These are phyloP conservation scores for Dryas octopetala DNA, from an alignment of 306 rosid genomes.

Conservation along the genomic window DNA sequence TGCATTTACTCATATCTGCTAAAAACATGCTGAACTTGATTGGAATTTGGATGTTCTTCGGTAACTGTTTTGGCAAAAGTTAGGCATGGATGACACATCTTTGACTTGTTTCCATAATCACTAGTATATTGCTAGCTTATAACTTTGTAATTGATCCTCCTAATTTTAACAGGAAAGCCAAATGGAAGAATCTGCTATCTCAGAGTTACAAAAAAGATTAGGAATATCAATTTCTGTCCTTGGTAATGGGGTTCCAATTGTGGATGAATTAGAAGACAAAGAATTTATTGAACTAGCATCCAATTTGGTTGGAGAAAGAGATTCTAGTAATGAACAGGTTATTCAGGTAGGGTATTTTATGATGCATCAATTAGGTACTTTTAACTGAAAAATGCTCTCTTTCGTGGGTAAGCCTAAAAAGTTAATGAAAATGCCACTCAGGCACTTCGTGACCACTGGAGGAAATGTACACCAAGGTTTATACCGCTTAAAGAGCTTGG, in stretches of 20 bases:
- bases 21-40: not conserved
- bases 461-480: slow-evolving; percentile 58
- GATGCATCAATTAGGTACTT: slow-evolving; percentile 2
- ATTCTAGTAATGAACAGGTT: slow-evolving; percentile 39
- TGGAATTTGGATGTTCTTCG: not conserved
- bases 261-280: slow-evolving; percentile 66
- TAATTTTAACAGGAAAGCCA: slow-evolving; percentile 52
- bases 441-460: slow-evolving; percentile 82
- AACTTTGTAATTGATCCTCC: not conserved
- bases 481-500: slow-evolving; percentile 81
- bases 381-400: slow-evolving; percentile 6
- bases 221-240: slow-evolving; percentile 65
- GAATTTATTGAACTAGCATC: slow-evolving; percentile 76
- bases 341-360: slow-evolving; percentile 29
- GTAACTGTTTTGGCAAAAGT: not conserved
- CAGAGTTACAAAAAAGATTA: slow-evolving; percentile 61
- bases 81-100: not conserved
- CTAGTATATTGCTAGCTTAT: not conserved
- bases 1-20: slow-evolving; percentile 1
- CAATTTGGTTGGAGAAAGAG: slow-evolving; percentile 46
- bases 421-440: slow-evolving; percentile 39
- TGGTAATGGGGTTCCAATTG: slow-evolving; percentile 49
- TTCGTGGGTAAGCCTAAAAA: not conserved
- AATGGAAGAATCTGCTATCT: slow-evolving; percentile 53
- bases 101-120: not conserved